Conservation (phyloP, 139 green algal genomes). For the Auxenochlorella pyrenoidosa region DNA sequence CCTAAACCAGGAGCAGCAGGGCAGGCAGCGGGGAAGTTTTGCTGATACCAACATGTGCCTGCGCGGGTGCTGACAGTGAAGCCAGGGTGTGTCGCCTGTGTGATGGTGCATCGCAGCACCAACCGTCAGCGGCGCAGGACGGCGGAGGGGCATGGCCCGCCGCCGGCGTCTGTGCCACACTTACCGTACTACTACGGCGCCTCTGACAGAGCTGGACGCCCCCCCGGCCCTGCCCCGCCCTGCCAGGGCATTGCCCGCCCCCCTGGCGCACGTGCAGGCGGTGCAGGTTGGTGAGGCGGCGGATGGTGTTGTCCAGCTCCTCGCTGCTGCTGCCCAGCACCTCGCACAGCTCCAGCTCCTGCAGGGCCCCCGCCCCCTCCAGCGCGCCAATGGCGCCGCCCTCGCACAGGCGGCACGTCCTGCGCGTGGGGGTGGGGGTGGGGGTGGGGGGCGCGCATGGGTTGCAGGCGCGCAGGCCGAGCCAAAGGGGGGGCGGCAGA, state of each 20-base stretch:
- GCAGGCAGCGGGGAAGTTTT: too few relatives aligned
- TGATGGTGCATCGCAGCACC: too few relatives aligned
- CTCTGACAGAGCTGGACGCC: too few relatives aligned
- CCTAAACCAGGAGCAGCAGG: neutral
- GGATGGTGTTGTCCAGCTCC: slow-evolving; percentile 1
- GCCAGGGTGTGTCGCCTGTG: too few relatives aligned
- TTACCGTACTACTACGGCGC: too few relatives aligned
- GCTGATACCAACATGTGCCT: too few relatives aligned
- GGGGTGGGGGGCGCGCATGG: neutral
- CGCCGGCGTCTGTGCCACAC: too few relatives aligned
- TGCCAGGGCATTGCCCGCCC: too few relatives aligned
- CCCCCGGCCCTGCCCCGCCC: too few relatives aligned
- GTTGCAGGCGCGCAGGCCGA: neutral
- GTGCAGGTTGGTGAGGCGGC: slow-evolving; percentile 7
- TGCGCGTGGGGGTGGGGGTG: neutral
- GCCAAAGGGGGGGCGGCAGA: neutral
- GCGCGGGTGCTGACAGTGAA: too few relatives aligned
- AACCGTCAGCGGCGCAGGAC: too few relatives aligned
- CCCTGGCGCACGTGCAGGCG: neutral
- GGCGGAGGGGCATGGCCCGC: too few relatives aligned
- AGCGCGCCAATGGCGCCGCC: neutral
- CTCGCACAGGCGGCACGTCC: neutral
- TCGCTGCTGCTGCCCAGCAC: neutral
- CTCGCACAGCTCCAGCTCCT: slow-evolving; percentile 12
- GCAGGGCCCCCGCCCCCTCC: neutral